Percentiles rank a stretch among this genome's conserved stretches.
These are phyloP conservation scores for Phytopythium delawarense DNA, from an alignment of 352 stramenopile species.

Conservation along the genomic window DNA sequence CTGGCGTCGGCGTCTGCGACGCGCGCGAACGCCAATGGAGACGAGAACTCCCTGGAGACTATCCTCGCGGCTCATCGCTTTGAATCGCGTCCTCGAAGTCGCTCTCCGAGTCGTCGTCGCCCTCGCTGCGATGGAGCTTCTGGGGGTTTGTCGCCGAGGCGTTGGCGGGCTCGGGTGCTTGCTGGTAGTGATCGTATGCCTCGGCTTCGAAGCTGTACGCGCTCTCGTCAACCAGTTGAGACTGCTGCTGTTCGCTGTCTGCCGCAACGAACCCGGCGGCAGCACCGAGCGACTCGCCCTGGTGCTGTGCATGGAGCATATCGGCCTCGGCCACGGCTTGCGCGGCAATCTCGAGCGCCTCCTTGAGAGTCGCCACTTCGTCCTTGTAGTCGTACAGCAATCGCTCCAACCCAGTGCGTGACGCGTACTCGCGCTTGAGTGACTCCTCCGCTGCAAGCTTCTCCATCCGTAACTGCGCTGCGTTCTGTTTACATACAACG, in stretches of 20 bases:
- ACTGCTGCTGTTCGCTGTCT: neutral
- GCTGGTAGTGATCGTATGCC: constrained; percentile 9
- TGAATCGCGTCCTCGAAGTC: constrained; percentile 34
- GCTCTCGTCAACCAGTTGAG: constrained; percentile 6
- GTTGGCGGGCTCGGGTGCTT: neutral
- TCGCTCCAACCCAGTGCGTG: constrained; percentile 37
- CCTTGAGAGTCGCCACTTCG: constrained; percentile 67
- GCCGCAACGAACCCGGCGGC: neutral
- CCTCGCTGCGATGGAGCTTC: neutral
- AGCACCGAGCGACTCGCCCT: neutral
- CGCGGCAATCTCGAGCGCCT: constrained; percentile 67
- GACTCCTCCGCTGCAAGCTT: constrained; percentile 48
- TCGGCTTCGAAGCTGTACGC: neutral
- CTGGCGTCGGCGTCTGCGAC: neutral
- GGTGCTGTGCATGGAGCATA: constrained; percentile 11
- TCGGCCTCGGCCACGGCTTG: constrained; percentile 44
- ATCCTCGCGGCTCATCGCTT: neutral
- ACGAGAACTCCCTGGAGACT: neutral
- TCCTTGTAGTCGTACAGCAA: constrained; percentile 69
- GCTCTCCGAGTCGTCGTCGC: constrained; percentile 12
- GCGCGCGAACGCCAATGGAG: neutral
- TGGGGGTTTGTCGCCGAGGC: neutral
- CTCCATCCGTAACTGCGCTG: constrained; percentile 36
- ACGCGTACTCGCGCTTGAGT: constrained; percentile 56
- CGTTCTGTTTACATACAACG: constrained; percentile 16